Evolutionary conservation across 495 filamentous ascomycete species (phyloP).

Genomic region (Pyrenopolyporus hunteri): DNA sequence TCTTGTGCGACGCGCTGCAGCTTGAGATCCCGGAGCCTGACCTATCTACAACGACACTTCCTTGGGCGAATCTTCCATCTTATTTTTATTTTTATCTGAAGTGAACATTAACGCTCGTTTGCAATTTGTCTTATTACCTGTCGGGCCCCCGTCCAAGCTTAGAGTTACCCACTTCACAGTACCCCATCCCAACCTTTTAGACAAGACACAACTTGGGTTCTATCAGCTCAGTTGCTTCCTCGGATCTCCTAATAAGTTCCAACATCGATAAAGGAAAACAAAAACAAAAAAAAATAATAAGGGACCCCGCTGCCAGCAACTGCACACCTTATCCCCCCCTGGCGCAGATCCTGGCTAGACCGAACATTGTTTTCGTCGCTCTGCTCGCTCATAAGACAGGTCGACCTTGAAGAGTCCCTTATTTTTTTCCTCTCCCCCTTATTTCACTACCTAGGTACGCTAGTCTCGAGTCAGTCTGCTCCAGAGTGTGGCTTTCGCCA

Average conservation of each 20-base stretch:
- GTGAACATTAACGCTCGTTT: constrained; percentile 30
- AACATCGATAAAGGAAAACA: no score
- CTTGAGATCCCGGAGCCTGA: constrained; percentile 19
- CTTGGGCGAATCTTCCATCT: not conserved
- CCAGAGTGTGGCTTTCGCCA: constrained; percentile 44
- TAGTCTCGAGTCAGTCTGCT: constrained; percentile 40
- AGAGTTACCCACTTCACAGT: constrained; percentile 34
- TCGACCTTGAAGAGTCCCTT: constrained; percentile 16
- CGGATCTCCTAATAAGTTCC: constrained; percentile 19
- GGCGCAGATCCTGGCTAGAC: constrained; percentile 39
- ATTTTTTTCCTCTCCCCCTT: constrained; percentile 15
- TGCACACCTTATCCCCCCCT: constrained; percentile 25
- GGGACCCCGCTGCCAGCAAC: constrained; percentile 29
- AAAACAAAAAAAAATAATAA: no score
- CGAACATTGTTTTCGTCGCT: constrained; percentile 8
- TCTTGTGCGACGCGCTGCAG: constrained; percentile 29
- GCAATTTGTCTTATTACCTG: constrained; percentile 14
- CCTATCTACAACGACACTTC: constrained; percentile 34
- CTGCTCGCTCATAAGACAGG: constrained; percentile 4
- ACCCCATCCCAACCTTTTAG: not conserved
- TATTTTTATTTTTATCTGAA: not conserved
- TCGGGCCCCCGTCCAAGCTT: constrained; percentile 16
- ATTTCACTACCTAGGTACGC: constrained; percentile 29
- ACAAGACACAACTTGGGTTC: not conserved
- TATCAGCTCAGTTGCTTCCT: not conserved